Evolutionary conservation across 2,329 filamentous ascomycete genomes (phyloP), one percentile per base, ranked within the genome.

Genomic region (Aureobasidium sp.): DNA sequence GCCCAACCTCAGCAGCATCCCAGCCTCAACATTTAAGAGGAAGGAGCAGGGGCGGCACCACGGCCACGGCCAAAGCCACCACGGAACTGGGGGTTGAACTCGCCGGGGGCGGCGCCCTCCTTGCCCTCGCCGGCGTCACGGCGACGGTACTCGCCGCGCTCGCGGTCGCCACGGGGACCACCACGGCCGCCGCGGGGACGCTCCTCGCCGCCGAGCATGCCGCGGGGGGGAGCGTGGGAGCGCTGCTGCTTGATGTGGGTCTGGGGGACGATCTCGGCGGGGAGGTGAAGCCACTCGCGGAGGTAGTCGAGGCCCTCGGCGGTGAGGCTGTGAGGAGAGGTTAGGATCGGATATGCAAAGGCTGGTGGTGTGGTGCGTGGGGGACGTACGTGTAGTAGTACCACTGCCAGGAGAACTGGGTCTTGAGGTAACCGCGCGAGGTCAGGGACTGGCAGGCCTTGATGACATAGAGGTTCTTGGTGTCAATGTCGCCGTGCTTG

Each of bases 171-270:
- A 75, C 83, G 82, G 75, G 82, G 84, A 70, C 87, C 87, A 80
- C 89, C 87, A 82, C 90, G 88, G 79, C 89, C 88, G 79, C 89
- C 88, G 75, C 90, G 90, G 65, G 69, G 68, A 71, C 89, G 87
- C 78, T 96, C 92, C 70, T 87, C 85, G 76, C 84, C 86, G 74
- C 91, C 91, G 83, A 97, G 87, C 94, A 99, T 97, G 77, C 94
- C 94, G 76, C 94, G 92, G 77, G 94, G 93, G 80, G 93, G 93
- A 82, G 91, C 92, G 82, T 97, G 91, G 74, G 91, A 94, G 81
- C 94, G 91, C 86, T 97, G 91, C 85, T 97, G 92, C 90, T 99
- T 99, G 84, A 99, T 97, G 89, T 99, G 94, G 76, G 94, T 99
- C 76, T 95, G 91, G 73, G 94, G 94, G 71, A 99, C 94, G 77